These are phyloP conservation scores for Claviceps lovelessii DNA, from an alignment of 2,329 filamentous ascomycete genomes.

Conservation along the genomic window DNA sequence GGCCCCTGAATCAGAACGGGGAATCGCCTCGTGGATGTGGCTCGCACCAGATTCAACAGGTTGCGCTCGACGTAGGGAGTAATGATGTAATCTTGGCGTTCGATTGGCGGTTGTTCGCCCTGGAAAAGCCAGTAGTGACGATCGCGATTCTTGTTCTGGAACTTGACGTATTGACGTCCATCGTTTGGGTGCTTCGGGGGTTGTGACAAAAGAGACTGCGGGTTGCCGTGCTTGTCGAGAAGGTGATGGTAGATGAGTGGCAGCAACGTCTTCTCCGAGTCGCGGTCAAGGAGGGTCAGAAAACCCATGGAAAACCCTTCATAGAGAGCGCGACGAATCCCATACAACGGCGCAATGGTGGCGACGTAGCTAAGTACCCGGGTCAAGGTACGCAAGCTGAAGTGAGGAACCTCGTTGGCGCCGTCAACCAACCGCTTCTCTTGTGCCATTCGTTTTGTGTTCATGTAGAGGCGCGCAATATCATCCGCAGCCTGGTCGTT, in stretches of 20 bases:
- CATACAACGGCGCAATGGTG: conserved; percentile 72
- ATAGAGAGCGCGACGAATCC: conserved; percentile 69
- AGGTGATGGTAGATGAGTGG: conserved; percentile 72
- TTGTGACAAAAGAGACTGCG: conserved; percentile 61
- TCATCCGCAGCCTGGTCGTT: conserved; percentile 64
- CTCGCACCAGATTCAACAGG: conserved; percentile 82
- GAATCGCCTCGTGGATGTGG: conserved; percentile 80
- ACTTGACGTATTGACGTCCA: conserved; percentile 64
- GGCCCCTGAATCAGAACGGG: conserved; percentile 93
- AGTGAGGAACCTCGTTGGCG: conserved; percentile 89
- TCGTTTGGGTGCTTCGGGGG: conserved; percentile 65
- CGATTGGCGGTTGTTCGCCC: conserved; percentile 47
- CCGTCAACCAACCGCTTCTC: conserved; percentile 77
- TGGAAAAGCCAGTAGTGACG: conserved; percentile 82
- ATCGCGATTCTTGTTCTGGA: conserved; percentile 48
- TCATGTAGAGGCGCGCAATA: conserved; percentile 74
- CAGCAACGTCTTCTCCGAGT: conserved; percentile 65
- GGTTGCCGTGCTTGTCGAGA: conserved; percentile 51
- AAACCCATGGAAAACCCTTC: conserved; percentile 99
- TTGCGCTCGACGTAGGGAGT: conserved; percentile 93
- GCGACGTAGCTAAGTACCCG: conserved; percentile 78
- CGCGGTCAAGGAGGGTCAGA: conserved; percentile 68
- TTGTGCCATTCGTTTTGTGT: conserved; percentile 67
- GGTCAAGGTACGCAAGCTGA: conserved; percentile 87
- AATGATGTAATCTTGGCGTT: conserved; percentile 85